phyloP scores from a whole-genome alignment of 2,329 filamentous ascomycete species.

The Rutstroemia sp. region DNA sequence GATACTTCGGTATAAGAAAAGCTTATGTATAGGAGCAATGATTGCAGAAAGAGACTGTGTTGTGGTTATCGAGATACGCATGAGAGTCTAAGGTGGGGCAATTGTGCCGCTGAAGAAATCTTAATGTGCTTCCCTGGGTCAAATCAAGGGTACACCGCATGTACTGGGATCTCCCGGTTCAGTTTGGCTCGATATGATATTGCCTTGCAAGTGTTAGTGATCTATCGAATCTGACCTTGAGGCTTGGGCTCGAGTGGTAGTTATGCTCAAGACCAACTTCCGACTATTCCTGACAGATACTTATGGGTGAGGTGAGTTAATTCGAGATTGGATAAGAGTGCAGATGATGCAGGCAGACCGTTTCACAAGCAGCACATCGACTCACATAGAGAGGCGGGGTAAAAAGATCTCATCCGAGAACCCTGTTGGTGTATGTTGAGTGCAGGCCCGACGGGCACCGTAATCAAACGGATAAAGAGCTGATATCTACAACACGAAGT shows the following conservation, averaged over 20 bases:
- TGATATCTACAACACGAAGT: background rate
- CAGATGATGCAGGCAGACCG: slow-evolving; percentile 11
- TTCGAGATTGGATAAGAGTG: slow-evolving; percentile 4
- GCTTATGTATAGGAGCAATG: background rate
- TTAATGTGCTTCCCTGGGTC: slow-evolving; percentile 4
- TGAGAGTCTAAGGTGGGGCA: background rate
- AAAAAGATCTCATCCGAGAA: background rate
- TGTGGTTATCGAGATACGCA: background rate
- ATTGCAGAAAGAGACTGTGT: background rate
- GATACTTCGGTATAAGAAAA: background rate
- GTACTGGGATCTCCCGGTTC: slow-evolving; percentile 4
- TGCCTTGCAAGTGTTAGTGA: background rate
- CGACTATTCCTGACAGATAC: background rate
- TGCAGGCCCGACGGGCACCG: background rate
- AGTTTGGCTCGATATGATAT: background rate
- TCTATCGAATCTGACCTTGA: background rate
- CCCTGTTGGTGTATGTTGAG: background rate
- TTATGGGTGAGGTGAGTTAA: background rate
- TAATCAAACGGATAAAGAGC: background rate
- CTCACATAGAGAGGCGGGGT: slow-evolving; percentile 1
- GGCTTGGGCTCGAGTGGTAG: background rate
- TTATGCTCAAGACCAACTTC: background rate
- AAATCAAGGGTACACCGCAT: slow-evolving; percentile 2
- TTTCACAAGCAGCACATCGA: slow-evolving; percentile 6
- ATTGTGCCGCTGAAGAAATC: slow-evolving; percentile 4